Evolutionary conservation across 495 filamentous ascomycete species (phyloP), one percentile per base, ranked within the genome.

Genomic region (Pseudevernia furfuracea): DNA sequence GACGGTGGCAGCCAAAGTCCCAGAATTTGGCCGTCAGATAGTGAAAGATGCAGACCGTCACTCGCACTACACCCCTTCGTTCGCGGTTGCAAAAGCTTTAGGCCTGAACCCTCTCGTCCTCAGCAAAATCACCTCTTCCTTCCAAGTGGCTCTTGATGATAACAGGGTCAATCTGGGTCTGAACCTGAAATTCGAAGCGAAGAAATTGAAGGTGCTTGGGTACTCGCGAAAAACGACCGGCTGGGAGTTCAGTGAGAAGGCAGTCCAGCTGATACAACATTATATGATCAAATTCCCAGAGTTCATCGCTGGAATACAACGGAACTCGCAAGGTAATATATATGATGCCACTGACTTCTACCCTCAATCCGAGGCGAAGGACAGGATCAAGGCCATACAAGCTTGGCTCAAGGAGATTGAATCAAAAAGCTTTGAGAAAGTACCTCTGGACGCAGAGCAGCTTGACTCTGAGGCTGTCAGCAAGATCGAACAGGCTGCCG

Each of bases 211-310:
- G 74, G 95, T 99, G 8, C 80, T 97, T 21, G 95, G 95, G 8
- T 99, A 97, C 73, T 96, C 93, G 23, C 90, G 91, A 65, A 89
- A 89, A 58, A 80, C 84, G 17, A 86, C 81, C 19, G 95, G 95
- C 12, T 99, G 95, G 95, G 95, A 97, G 74, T 97, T 94, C 71
- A 96, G 91, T 70, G 80, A 83, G 61, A 91, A 92, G 69, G 91
- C 95, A 12, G 79, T 96, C 55, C 79, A 84, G 8, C 76, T 99
- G 63, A 80, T 99, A 10, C 79, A 81, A 56, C 82, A 92, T 60
- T 99, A 97, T 75, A 97, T 97, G 88, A 85, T 85, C 59, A 87
- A 82, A 37, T 99, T 99, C 75, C 95, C 95, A 0, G 90, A 96
- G 46, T 97, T 99, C 75, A 91, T 97, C 70, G 89, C 88, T 15